Evolutionary conservation across 257 asterid genomes (phyloP), one percentile per base, ranked within the genome.

Genomic region (Ilex asprella): DNA sequence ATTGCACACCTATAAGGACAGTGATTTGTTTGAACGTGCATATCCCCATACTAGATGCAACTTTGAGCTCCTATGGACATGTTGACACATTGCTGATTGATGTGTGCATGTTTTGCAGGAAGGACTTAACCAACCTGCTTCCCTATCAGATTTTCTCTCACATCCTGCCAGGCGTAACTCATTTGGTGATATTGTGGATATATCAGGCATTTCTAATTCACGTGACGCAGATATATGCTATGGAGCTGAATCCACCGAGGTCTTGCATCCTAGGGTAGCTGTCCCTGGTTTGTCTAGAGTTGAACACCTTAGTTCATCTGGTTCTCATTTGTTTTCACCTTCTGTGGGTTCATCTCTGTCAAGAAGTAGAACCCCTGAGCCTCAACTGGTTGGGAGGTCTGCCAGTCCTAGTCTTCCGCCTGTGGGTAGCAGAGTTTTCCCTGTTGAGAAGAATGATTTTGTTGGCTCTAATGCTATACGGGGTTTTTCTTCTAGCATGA

Each of bases 121-220:
- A 75, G 89, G 84, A 64, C 66, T 39, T 61, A 69, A 76, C 57
- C 91, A 84, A 27, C 70, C 79, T 13, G 63, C 64, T 54, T 52
- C 60, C 60, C 70, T 89, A n/a, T 60, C 64, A 0, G 52, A 67
- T 67, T 64, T 68, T 64, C 73, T 77, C 29, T 82, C 96, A 14
- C 82, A 77, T 52, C 58, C 91, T 14, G 62, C 87, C 31, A 86
- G 91, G 71, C 85, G 68, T 61, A 77, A 58, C 64, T 79, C 94
- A 3, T 59, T 79, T 60, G 64, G 72, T 16, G 80, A 76, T 13
- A 71, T 60, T 56, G 39, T 68, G 15, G 80, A 65, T 46, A 57
- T 77, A 1, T 14, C 56, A 30, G 73, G 59, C 16, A 47, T 62
- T 12, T 63, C 80, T 31, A 72, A 62, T 49, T 6, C 75, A 29